Percentiles rank a stretch among this genome's conserved stretches.
phyloP scores from a whole-genome alignment of 2,329 filamentous ascomycete species.

The Trichoderma simmonsii region DNA sequence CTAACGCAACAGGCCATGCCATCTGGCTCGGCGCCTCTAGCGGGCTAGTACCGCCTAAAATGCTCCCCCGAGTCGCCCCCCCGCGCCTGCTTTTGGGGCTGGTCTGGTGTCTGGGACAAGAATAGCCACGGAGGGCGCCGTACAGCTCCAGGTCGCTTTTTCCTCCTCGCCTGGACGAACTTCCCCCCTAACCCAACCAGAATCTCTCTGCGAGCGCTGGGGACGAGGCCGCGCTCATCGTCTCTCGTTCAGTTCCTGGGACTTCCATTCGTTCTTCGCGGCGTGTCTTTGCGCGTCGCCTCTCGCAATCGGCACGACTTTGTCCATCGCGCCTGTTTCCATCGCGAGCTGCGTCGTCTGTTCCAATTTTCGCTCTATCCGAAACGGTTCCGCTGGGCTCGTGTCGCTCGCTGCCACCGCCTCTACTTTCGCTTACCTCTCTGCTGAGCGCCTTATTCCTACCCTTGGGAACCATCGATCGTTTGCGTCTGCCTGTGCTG shows the following conservation, averaged over 20 bases:
- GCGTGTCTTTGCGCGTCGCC: not conserved
- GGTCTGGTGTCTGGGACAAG: not conserved
- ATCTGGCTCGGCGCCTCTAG: slow-evolving; percentile 7
- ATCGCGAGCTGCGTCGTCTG: not conserved
- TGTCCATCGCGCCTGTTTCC: not conserved
- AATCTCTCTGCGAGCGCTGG: slow-evolving; percentile 14
- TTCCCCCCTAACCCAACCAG: slow-evolving; percentile 14
- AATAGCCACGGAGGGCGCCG: slow-evolving; percentile 8
- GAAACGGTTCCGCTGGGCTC: slow-evolving; percentile 17
- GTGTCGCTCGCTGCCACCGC: slow-evolving; percentile 17
- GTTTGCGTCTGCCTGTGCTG: not conserved
- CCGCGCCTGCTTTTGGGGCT: slow-evolving; percentile 6
- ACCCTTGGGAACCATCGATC: not conserved
- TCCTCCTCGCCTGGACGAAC: slow-evolving; percentile 6
- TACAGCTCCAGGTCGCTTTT: slow-evolving; percentile 1
- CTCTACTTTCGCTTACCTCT: slow-evolving; percentile 8
- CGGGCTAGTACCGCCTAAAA: slow-evolving; percentile 10
- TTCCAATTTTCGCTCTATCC: slow-evolving; percentile 13
- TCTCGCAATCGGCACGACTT: not conserved
- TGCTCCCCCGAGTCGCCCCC: slow-evolving; percentile 1
- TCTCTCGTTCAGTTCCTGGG: slow-evolving; percentile 16
- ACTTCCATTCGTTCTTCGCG: slow-evolving; percentile 11
- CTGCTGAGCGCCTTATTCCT: not conserved
- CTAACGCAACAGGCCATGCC: not conserved
- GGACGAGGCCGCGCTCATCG: slow-evolving; percentile 12